Base-by-base conservation (phyloP, 2,329 filamentous ascomycete species). In the Cladophialophora yegresii region DNA sequence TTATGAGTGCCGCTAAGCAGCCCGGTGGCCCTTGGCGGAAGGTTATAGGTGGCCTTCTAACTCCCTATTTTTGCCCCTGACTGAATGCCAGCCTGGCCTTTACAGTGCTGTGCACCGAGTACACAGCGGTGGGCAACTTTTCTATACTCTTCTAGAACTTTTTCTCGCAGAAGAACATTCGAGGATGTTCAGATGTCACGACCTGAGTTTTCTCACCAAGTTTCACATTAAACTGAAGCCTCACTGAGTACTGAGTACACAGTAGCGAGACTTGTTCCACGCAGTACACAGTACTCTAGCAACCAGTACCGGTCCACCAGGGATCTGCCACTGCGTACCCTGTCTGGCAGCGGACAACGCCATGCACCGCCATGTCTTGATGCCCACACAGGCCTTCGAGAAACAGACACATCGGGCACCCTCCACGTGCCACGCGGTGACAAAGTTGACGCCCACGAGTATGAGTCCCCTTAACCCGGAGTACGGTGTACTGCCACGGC, bases 41-140 rank as follows among this genome's bases (percentile, higher is more conserved):
- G 16, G 12, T 36, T 26, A 59, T 36, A 50, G 57, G 57, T 26
- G 45, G 57, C 57, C 47, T 51, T 59, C 30, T 20, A 0, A 58
- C 55, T 47, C 55, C 36, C 43, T 58, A 45, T 49, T 47, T n/a
- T 54, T 54, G 53, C 59, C 43, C 59, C 59, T 62, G 59, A 56
- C 23, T 50, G 20, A 28, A 43, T 57, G 62, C 57, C 62, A 60
- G 57, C 57, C 62, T 60, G 62, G 62, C 62, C 57, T 64, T 53
- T 50, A 26, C 47, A 9, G 28, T 36, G 5, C 30, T 28, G 26
- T 28, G 26, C 6, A 28, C 26, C 26, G 26, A 28, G 26, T 6
- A 28, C 26, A 28, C 26, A 28, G 26, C 6, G 26, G 26, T 28
- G 26, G 26, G 36, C n/a, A 7, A 7, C 13, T n/a, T 7, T 43